Evolutionary conservation across 371 early-diverging fungal genomes (phyloP), one percentile per base, ranked within the genome.

Genomic region (Blakeslea trispora): DNA sequence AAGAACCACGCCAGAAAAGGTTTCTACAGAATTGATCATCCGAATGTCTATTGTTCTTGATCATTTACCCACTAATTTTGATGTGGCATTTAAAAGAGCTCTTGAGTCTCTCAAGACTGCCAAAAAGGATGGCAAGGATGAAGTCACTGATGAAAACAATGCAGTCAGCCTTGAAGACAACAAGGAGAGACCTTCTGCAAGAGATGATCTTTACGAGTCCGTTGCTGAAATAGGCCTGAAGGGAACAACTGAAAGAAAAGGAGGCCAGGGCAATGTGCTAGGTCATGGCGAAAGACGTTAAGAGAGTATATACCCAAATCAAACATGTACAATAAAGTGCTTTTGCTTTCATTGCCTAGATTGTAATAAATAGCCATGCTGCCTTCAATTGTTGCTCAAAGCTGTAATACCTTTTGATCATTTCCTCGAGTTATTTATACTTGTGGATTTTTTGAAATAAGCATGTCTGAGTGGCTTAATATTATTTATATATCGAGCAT

Each of bases 41-140:
- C 63, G 62, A 17, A 59, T 54, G 54, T 67, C 67, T 11, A 69
- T 73, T 24, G 44, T 73, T 8, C 50, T 73, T 9, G 74, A 73
- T 39, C 74, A 73, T 58, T 40, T 73, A 24, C 74, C 74, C 0
- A 61, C 64, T 43, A 73, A 73, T 45, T 73, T 69, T 55, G 74
- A 73, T 42, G 64, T 73, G 1, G 69, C 70, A 1, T 73, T 73
- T n/a, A 52, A 43, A 3, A 53, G 68, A 31, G 74, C 74, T 2
- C 55, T 67, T 22, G 68, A 69, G 2, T 45, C 56, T 3, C 42
- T 61, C 0, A 31, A 24, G 32, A 43, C 41, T 0, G n/a, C 45
- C 10, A 51, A 50, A n/a, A n/a, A 18, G 41, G 28, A 17, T 17
- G 45, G 53, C 28, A 19, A 17, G 24, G 14, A 37, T 13, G 37